Percentiles rank a stretch among this genome's conserved stretches.
phyloP scores from a whole-genome alignment of 1,284 basidiomycete species.

The Psilocybe mexicana region DNA sequence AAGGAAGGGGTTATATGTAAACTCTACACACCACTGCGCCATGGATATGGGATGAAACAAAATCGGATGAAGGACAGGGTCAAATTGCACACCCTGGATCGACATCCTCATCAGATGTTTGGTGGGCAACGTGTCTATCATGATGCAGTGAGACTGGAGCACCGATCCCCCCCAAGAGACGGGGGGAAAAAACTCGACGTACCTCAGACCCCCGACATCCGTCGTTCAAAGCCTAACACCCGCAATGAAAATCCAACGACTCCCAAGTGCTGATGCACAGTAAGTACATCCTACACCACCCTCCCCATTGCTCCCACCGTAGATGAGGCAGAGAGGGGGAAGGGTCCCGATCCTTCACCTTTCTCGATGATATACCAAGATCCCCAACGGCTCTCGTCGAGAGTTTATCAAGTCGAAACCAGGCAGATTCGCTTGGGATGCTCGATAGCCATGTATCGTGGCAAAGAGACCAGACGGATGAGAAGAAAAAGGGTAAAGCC shows the following conservation, averaged over 20 bases:
- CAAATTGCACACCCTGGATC: not conserved
- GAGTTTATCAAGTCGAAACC: not conserved
- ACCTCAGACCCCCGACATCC: not conserved
- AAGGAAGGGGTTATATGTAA: not conserved
- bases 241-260: not conserved
- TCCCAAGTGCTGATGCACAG: not conserved
- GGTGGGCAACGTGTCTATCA: not conserved
- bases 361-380: not conserved
- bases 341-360: constrained; percentile 1
- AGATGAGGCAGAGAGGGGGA: constrained; percentile 1
- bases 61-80: not conserved
- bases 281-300: not conserved
- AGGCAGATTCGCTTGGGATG: not conserved
- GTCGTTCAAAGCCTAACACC: not conserved
- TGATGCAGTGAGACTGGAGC: constrained; percentile 5
- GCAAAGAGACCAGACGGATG: not conserved
- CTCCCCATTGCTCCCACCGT: constrained; percentile 1
- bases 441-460: constrained; percentile 5
- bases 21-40: not conserved
- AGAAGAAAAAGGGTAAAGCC: constrained; percentile 17
- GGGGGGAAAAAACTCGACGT: not conserved
- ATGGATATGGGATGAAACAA: not conserved
- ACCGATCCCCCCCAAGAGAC: not conserved
- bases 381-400: not conserved
- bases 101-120: not conserved